Conservation (phyloP, 2,329 filamentous ascomycete genomes). For the Claviceps fusiformis region DNA sequence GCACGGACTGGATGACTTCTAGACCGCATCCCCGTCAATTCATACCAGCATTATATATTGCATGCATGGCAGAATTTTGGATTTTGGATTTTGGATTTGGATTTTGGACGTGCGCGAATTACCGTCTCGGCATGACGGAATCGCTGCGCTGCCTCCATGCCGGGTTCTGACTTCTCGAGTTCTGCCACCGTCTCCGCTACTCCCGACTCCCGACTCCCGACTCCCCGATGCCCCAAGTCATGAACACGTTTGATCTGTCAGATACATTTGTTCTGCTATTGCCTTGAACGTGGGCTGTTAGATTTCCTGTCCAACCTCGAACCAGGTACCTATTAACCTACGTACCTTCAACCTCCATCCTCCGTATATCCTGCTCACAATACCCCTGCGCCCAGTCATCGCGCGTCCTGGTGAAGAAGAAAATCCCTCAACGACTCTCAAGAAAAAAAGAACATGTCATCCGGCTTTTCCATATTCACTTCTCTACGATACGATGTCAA, state of each 20-base stretch:
- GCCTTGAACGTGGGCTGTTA: too few relatives aligned
- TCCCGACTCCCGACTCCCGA: too few relatives aligned
- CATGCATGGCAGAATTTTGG: neutral
- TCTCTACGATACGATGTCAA: constrained; percentile 57
- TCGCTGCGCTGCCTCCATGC: neutral
- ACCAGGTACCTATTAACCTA: neutral
- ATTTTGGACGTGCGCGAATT: neutral
- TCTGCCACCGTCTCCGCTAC: neutral
- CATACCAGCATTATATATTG: neutral
- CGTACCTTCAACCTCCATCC: neutral
- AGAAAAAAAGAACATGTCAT: constrained; percentile 16
- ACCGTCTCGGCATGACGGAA: neutral
- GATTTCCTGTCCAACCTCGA: too few relatives aligned
- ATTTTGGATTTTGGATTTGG: too few relatives aligned
- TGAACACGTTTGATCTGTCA: too few relatives aligned
- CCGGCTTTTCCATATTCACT: constrained; percentile 50
- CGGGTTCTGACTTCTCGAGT: too few relatives aligned
- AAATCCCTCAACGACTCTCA: too few relatives aligned
- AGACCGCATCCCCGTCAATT: neutral
- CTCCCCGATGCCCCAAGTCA: too few relatives aligned
- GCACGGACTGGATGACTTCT: too few relatives aligned
- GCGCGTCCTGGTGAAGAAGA: neutral
- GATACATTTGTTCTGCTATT: too few relatives aligned
- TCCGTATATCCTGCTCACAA: neutral
- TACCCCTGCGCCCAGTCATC: neutral